Percentiles rank a stretch among this genome's conserved stretches.
These are phyloP conservation scores for Phylloporus sp. DNA, from an alignment of 768 basidiomycete species.

Conservation along the genomic window DNA sequence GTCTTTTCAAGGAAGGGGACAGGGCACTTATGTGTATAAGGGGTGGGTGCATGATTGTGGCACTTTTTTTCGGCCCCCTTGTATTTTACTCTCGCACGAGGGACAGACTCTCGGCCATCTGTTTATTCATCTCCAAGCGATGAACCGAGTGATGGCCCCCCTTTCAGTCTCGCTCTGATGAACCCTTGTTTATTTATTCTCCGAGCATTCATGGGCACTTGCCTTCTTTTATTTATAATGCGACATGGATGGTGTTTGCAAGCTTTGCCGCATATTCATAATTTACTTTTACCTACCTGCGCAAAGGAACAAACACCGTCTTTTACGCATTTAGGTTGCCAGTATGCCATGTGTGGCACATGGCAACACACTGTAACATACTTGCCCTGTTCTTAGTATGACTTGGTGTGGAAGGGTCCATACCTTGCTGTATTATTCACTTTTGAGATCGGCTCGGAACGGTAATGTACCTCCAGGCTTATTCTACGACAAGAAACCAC, in stretches of 20 bases:
- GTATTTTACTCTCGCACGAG: not conserved
- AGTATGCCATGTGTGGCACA: too few species aligned
- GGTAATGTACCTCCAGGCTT: not conserved
- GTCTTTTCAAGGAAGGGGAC: conserved; percentile 19
- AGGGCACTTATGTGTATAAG: conserved; percentile 7
- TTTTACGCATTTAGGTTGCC: not conserved
- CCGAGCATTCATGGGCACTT: not conserved
- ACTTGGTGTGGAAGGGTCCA: too few species aligned
- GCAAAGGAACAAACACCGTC: not conserved
- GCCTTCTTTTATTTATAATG: not conserved
- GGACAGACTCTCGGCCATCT: not conserved
- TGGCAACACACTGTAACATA: too few species aligned
- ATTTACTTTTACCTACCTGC: not conserved
- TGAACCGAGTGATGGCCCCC: not conserved
- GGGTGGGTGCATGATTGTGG: not conserved
- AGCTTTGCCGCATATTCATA: not conserved
- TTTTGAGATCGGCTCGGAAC: too few species aligned
- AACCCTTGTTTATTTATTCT: not conserved
- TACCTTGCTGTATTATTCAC: too few species aligned
- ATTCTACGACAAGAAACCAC: not conserved
- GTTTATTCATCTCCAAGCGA: not conserved
- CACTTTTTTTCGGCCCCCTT: not conserved
- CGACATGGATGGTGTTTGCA: not conserved
- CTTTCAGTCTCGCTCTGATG: not conserved
- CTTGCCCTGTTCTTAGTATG: too few species aligned